Evolutionary conservation across 805 yeast genomes (phyloP).

Genomic region (Candida verbasci): DNA sequence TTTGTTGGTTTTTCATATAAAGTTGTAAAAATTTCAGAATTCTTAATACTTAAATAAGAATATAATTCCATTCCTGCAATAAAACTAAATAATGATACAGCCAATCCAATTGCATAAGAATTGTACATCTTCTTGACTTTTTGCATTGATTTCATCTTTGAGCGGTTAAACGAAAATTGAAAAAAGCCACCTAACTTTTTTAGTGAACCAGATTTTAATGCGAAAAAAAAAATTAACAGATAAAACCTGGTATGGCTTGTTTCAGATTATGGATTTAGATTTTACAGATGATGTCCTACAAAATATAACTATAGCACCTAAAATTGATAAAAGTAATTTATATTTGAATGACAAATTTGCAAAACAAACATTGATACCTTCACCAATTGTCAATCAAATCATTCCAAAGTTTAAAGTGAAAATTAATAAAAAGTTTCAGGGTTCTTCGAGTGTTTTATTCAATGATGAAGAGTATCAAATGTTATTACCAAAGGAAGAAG

Average conservation of each 20-base stretch:
- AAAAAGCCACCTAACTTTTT: not conserved
- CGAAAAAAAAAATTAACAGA: conserved; percentile 1
- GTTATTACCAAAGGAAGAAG: conserved; percentile 27
- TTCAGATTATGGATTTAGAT: conserved; percentile 2
- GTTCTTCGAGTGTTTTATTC: conserved; percentile 28
- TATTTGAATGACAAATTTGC: conserved; percentile 12
- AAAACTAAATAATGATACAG: conserved; percentile 7
- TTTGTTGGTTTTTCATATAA: conserved; percentile 8
- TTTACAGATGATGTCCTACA: conserved; percentile 3
- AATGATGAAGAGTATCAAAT: conserved; percentile 36
- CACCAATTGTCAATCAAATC: conserved; percentile 35
- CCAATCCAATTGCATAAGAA: conserved; percentile 7
- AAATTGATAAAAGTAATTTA: not conserved
- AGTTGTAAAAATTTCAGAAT: conserved; percentile 4
- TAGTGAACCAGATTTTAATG: not conserved
- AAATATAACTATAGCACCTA: not conserved
- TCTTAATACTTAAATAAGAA: conserved; percentile 10
- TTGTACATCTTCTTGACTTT: conserved; percentile 7
- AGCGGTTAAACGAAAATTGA: not conserved
- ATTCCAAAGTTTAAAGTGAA: conserved; percentile 30
- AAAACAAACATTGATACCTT: conserved; percentile 35
- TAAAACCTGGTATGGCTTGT: not conserved
- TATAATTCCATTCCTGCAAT: conserved; percentile 23
- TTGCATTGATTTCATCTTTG: conserved; percentile 3
- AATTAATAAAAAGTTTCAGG: conserved; percentile 26